Conservation (phyloP, 2,329 filamentous ascomycete species). For the Lasiodiplodia hormozganensis region DNA sequence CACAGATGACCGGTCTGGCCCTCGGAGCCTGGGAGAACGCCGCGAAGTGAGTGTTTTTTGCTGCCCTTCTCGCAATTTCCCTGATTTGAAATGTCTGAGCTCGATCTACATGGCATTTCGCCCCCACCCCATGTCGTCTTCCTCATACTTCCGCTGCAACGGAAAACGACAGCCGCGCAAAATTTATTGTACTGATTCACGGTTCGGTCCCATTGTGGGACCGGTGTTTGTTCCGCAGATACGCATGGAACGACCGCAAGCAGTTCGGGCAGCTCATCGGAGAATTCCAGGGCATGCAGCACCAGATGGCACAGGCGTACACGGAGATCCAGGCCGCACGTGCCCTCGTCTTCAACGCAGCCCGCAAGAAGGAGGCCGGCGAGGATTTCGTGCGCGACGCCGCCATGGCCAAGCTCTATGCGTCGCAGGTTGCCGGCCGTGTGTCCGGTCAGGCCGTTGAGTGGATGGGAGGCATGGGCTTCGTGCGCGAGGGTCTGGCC, state of each 20-base stretch:
- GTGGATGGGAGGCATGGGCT: conserved; percentile 99
- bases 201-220: conserved; percentile 19
- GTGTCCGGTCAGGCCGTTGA: conserved; percentile 89
- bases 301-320: conserved; percentile 96
- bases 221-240: conserved; percentile 54
- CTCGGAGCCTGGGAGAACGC: conserved; percentile 96
- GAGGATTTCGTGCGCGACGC: conserved; percentile 95
- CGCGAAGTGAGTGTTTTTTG: conserved; percentile 65
- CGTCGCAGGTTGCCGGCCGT: conserved; percentile 88
- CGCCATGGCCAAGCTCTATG: conserved; percentile 96
- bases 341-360: conserved; percentile 92
- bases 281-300: conserved; percentile 99
- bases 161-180: conserved; percentile 11
- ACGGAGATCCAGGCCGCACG: conserved; percentile 91
- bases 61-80: not conserved
- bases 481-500: conserved; percentile 92
- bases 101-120: conserved; percentile 3
- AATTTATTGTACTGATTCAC: conserved; percentile 7
- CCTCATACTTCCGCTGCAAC: not conserved
- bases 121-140: conserved; percentile 2
- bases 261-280: conserved; percentile 94
- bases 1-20: conserved; percentile 97
- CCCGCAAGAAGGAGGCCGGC: conserved; percentile 96
- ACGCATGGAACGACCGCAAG: conserved; percentile 98
- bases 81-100: not conserved